Evolutionary conservation across 2,329 filamentous ascomycete genomes (phyloP), one percentile per base, ranked within the genome.

Genomic region (Triangularia verruculosa): DNA sequence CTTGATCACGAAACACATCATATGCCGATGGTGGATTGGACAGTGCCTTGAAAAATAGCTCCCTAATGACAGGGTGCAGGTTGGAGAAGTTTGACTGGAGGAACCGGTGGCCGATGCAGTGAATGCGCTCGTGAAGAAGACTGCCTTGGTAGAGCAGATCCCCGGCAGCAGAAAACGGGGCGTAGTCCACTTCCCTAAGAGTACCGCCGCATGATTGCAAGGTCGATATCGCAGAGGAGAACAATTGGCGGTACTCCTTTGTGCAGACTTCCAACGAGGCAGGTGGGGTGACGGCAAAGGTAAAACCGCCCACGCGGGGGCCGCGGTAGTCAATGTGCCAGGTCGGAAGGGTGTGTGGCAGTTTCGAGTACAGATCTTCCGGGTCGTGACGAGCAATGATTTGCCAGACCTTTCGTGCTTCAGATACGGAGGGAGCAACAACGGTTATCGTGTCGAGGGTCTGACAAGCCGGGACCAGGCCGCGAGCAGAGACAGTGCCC

Each of bases 381-480:
- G 71, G 66, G 67, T 85, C 82, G 57, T 78, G 78, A 11, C 73
- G 74, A 30, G 78, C 78, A 27, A 79, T 74, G 3, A 79, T 73
- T 22, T 80, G 77, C 81, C 82, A 84, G 4, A 85, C 75, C 2
- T 66, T 73, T 34, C 80, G 74, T 6, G 81, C 79, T 66, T 86
- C 83, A 4, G 75, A 72, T 11, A 82, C 75, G 3, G 75, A 80
- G n/a, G 71, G 72, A 1, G 82, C 76, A 56, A 83, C 74, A 53
- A 85, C 75, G 2, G 82, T 79, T 52, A 84, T 78, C 63, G 80
- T 83, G 71, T 86, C 83, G 1, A 85, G 74, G 4, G 78, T 83
- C 24, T 79, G 74, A 65, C 83, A 86, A 11, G 83, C 83, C 22
- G 82, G 82, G 8, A 79, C 79, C 0, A 85, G 73, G 1, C 82